Conservation (phyloP, 2,329 filamentous ascomycete genomes). For the Truncatella angustata region DNA sequence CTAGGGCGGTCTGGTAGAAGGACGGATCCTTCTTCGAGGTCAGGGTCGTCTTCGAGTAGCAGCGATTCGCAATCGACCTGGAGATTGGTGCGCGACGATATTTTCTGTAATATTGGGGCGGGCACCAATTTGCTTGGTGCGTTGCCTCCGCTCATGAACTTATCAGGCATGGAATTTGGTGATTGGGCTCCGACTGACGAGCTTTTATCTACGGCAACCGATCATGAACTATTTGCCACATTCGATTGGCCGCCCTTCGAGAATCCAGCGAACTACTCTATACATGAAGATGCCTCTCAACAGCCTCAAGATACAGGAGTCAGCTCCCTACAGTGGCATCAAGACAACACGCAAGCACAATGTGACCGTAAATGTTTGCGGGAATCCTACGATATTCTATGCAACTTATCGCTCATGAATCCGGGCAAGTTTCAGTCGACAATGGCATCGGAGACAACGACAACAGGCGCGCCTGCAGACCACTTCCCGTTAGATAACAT, state of each 20-base stretch:
- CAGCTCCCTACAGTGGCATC: neutral
- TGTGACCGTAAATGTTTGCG: too few species aligned
- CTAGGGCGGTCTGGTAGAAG: neutral
- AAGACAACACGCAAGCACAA: too few species aligned
- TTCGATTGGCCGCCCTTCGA: conserved; percentile 10
- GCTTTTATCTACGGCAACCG: conserved; percentile 6
- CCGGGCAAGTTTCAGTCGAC: conserved; percentile 2
- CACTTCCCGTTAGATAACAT: conserved; percentile 17
- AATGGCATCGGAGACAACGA: neutral
- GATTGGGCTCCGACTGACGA: conserved; percentile 11
- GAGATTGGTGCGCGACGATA: neutral
- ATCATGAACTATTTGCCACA: conserved; percentile 6
- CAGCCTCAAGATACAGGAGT: too few species aligned
- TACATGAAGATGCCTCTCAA: too few species aligned
- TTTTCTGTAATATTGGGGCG: neutral
- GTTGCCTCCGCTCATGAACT: conserved; percentile 9
- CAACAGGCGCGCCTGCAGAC: conserved; percentile 10
- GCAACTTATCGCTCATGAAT: conserved; percentile 7
- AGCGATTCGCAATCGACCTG: neutral
- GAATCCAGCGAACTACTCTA: neutral
- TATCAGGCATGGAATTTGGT: conserved; percentile 6
- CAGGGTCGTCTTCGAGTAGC: neutral
- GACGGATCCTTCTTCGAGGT: neutral
- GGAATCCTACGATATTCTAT: conserved; percentile 15
- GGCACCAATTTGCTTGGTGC: conserved; percentile 7